A percentile compares a stretch with the other conserved stretches of the same genome.
These are phyloP conservation scores for Panus rudis DNA, from an alignment of 768 basidiomycete species.

Conservation along the genomic window DNA sequence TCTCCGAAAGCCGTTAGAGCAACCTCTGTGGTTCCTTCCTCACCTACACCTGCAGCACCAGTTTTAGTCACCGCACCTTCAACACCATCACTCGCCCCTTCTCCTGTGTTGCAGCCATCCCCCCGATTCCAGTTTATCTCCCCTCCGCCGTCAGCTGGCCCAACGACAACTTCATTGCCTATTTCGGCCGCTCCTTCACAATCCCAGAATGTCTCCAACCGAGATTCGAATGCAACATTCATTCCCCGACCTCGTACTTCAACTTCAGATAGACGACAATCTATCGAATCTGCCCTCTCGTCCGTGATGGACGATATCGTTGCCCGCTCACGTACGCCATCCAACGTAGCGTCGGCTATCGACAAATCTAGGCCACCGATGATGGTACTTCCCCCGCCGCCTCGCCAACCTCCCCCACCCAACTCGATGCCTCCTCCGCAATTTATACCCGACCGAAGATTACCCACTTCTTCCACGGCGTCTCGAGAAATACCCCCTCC, in stretches of 20 bases:
- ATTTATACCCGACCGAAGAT: constrained; percentile 66
- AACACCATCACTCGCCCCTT: constrained; percentile 31
- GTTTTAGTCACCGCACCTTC: constrained; percentile 24
- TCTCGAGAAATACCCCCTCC: constrained; percentile 66
- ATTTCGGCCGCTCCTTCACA: constrained; percentile 34
- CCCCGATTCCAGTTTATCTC: constrained; percentile 67
- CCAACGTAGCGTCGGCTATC: constrained; percentile 44
- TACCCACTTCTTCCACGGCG: constrained; percentile 35
- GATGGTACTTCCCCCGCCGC: constrained; percentile 73
- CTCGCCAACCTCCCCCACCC: constrained; percentile 70
- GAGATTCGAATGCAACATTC: constrained; percentile 48
- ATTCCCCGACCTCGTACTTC: constrained; percentile 42
- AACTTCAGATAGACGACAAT: constrained; percentile 56
- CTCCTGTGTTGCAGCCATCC: constrained; percentile 49
- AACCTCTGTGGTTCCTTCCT: too few species aligned
- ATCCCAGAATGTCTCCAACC: constrained; percentile 30
- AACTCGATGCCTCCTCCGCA: constrained; percentile 67
- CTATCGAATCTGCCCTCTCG: constrained; percentile 65
- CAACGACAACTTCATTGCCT: constrained; percentile 26
- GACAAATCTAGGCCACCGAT: constrained; percentile 82
- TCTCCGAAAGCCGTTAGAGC: too few species aligned
- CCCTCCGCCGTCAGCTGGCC: constrained; percentile 36
- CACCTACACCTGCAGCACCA: constrained; percentile 12
- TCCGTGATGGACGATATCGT: constrained; percentile 39
- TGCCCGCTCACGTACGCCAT: constrained; percentile 55